Conservation (phyloP, 148 eudicot genomes). For the Pharnaceum exiguum region DNA sequence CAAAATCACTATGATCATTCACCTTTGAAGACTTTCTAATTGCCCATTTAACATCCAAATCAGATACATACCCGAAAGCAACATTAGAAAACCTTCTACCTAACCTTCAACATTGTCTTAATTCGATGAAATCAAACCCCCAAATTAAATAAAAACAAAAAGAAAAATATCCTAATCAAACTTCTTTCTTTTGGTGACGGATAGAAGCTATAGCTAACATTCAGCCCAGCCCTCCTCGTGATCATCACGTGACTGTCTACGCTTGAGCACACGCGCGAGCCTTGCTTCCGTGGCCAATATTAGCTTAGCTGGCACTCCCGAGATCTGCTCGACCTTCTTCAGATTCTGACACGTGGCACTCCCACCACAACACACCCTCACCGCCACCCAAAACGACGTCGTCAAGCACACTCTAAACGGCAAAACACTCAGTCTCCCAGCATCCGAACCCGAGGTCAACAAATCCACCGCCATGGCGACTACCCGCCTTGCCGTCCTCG, state of each 20-base stretch:
- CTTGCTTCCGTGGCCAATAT: constrained; percentile 37
- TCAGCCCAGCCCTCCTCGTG: constrained; percentile 71
- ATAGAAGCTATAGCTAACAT: neutral
- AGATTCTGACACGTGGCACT: constrained; percentile 31
- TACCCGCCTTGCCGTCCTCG: neutral
- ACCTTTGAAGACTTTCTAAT: no score
- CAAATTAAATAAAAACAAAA: neutral
- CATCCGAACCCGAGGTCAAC: constrained; percentile 15
- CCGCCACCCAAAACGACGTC: constrained; percentile 50
- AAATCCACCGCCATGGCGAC: constrained; percentile 22
- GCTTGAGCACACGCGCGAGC: constrained; percentile 27
- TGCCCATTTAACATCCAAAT: no score
- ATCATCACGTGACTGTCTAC: constrained; percentile 15
- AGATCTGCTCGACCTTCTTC: constrained; percentile 45
- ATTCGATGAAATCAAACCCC: no score
- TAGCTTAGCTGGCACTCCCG: constrained; percentile 61
- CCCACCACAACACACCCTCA: constrained; percentile 19
- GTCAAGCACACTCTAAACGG: constrained; percentile 46
- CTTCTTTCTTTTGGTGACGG: neutral
- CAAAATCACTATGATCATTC: no score
- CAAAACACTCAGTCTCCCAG: constrained; percentile 25
- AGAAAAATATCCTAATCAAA: neutral
- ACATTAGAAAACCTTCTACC: no score
- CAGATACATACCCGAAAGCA: no score
- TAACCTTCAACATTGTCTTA: no score